Evolutionary conservation across 2,329 filamentous ascomycete species (phyloP).

Genomic region (Pseudogymnoascus sp.): DNA sequence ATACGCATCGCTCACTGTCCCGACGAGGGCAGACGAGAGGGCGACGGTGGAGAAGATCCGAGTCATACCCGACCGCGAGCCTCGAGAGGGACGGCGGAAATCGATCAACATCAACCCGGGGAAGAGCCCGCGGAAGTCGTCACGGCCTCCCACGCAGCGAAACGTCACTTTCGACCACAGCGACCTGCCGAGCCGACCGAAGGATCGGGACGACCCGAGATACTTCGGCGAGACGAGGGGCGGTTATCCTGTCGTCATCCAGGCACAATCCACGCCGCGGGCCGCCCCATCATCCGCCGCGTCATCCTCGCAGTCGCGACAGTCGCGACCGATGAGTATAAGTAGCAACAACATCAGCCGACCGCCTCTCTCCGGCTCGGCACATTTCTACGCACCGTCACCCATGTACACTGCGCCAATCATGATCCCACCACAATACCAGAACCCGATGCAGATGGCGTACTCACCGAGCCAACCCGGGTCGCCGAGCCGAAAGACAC

Average conservation of each 20-base stretch:
- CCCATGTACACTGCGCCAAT: not conserved
- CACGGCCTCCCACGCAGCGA: slow-evolving; percentile 18
- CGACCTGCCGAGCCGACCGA: not conserved
- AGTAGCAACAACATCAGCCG: not conserved
- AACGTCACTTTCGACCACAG: slow-evolving; percentile 9
- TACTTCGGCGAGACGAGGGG: slow-evolving; percentile 19
- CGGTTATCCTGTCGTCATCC: not conserved
- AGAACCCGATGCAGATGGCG: not conserved
- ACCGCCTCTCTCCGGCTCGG: slow-evolving; percentile 23
- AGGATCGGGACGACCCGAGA: slow-evolving; percentile 17
- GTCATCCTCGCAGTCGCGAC: not conserved
- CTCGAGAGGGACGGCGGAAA: slow-evolving; percentile 19
- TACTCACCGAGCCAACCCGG: not conserved
- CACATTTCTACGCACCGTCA: slow-evolving; percentile 15
- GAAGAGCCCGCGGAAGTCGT: slow-evolving; percentile 17
- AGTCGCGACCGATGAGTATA: not conserved
- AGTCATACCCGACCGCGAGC: not conserved
- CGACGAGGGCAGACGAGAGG: not conserved
- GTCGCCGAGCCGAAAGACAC: not conserved
- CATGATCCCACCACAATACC: not conserved
- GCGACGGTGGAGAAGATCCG: not conserved
- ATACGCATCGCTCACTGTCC: not conserved
- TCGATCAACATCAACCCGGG: slow-evolving; percentile 17
- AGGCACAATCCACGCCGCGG: not conserved
- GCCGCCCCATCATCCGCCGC: not conserved